Percentiles rank a stretch among this genome's conserved stretches.
phyloP scores from a whole-genome alignment of 1,139 yeast species.

The Scheffersomyces cryptocercus region DNA sequence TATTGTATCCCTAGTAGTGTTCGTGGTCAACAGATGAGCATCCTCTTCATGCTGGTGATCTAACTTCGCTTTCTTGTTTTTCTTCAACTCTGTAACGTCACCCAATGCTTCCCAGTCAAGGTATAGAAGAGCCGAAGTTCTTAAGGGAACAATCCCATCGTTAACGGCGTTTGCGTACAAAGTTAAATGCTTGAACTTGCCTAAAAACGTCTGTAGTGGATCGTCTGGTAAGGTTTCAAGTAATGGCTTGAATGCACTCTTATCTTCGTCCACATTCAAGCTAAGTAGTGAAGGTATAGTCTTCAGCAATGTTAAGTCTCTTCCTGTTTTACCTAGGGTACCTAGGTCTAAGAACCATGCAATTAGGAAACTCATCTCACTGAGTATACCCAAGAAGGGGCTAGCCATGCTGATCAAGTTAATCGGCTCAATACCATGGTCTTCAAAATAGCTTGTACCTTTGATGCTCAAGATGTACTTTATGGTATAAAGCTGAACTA shows the following conservation, averaged over 20 bases:
- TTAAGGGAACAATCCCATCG: slow-evolving; percentile 28
- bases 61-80: slow-evolving; percentile 5
- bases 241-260: slow-evolving; percentile 17
- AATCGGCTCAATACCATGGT: slow-evolving; percentile 15
- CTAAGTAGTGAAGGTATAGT: slow-evolving; percentile 15
- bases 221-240: slow-evolving; percentile 25
- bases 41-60: background rate
- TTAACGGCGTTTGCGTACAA: slow-evolving; percentile 28
- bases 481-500: slow-evolving; percentile 25
- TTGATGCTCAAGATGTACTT: slow-evolving; percentile 19
- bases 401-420: slow-evolving; percentile 26
- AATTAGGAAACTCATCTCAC: slow-evolving; percentile 25
- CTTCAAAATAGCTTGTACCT: slow-evolving; percentile 18
- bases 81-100: slow-evolving; percentile 29
- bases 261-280: slow-evolving; percentile 6
- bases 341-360: slow-evolving; percentile 27
- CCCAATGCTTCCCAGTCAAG: slow-evolving; percentile 31
- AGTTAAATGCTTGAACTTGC: slow-evolving; percentile 19
- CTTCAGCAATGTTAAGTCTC: slow-evolving; percentile 26
- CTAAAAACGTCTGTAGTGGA: slow-evolving; percentile 20
- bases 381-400: slow-evolving; percentile 25
- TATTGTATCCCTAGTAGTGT: slow-evolving; percentile 2
- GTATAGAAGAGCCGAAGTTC: slow-evolving; percentile 25
- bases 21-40: background rate
- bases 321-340: slow-evolving; percentile 27